Evolutionary conservation across 768 basidiomycete genomes (phyloP), one percentile per base, ranked within the genome.

Genomic region (Trametes coccinea): DNA sequence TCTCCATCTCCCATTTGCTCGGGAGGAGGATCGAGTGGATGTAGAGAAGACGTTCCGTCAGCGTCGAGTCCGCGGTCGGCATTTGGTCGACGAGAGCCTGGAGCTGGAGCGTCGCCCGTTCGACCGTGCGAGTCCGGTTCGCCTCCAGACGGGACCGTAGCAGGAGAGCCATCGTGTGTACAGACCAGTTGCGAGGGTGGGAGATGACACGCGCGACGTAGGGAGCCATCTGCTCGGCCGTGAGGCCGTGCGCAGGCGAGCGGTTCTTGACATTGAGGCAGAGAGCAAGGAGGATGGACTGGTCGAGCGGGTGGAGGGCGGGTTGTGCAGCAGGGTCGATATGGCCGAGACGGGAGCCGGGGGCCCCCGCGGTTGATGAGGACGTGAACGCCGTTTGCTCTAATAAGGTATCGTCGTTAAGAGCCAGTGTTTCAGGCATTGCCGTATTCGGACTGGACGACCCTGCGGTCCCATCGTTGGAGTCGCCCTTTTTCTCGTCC

Each of bases 61-160:
- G 73, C 2, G 82, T 71, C 0, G 93, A 90, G 72, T 95, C 92
- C 11, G 89, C 80, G 0, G 90, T 92, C 40, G 91, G 93, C 92
- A 95, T 97, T 73, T 98, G 97, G 71, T 98, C 96, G 62, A 99
- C 85, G 58, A 99, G 81, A 0, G 96, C 95, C 71, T 96, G 93
- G 4, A 99, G 86, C 73, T 99, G 97, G 2, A 98, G 79, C 2
- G 90, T 87, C 2, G 94, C 87, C 29, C 97, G 86, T 72, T 99
- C 97, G 67, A 95, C 90, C 13, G 97, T 98, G 27, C 97, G 86
- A 0, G 92, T 92, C 45, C 97, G 85, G 16, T 83, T 79, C 0
- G 94, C 83, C 73, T 99, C 96, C 60, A 97, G 86, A 6, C 97
- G 85, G 9, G 96, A 91, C 31, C 97, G 90, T 30, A 98, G 85